Evolutionary conservation across 257 asterid genomes (phyloP), one percentile per base, ranked within the genome.

Genomic region (Ehretia macrophylla): DNA sequence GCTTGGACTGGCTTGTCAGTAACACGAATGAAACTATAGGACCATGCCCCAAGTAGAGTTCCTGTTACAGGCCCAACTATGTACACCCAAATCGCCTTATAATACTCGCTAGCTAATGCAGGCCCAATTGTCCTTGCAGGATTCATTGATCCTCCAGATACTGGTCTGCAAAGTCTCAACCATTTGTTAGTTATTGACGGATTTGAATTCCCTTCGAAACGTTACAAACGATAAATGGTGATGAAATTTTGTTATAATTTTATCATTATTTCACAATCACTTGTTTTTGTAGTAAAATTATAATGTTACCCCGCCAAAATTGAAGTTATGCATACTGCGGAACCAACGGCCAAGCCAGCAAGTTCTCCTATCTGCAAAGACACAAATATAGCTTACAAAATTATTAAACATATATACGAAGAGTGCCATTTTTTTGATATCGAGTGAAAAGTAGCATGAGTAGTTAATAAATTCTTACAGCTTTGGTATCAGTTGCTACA

Each of bases 121-220:
- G 97, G 97, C 0, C 97, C 97, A 11, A 90, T 46, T 16, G 82
- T 79, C 65, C 96, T 72, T 4, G 87, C 96, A 0, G 96, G 97
- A 76, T 90, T 87, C 97, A 90, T 90, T 4, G 96, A 87, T 53
- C 96, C 97, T 27, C 97, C 96, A 3, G 97, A 87, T 60, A 87
- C 40, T 1, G 97, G 95, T 69, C 97, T 90, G 60, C 13, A 68
- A 20, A n/a, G n/a, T n/a, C n/a, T n/a, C n/a, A n/a, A n/a, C n/a
- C n/a, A n/a, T n/a, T n/a, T n/a, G 45, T 10, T 32, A n/a, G n/a
- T n/a, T n/a, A n/a, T n/a, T n/a, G n/a, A n/a, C n/a, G n/a, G n/a
- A n/a, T n/a, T n/a, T n/a, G n/a, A n/a, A n/a, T n/a, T n/a, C n/a
- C n/a, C n/a, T n/a, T n/a, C n/a, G n/a, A n/a, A n/a, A n/a, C n/a